Evolutionary conservation across 1,284 basidiomycete species (phyloP).

Genomic region (Heterobasidion parviporum): DNA sequence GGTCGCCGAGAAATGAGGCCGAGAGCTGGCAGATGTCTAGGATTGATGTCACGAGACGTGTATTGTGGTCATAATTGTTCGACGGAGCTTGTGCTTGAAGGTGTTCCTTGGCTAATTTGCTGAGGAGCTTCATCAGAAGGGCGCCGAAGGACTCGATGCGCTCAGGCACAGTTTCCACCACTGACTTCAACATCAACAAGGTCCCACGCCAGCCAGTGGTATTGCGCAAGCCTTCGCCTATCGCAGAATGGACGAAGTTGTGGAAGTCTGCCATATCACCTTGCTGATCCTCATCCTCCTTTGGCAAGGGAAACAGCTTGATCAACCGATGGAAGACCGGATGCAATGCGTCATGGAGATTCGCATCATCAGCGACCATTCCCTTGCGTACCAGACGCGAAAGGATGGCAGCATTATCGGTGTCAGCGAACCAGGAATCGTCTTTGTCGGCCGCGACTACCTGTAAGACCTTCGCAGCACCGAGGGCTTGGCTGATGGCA

Average conservation of each 20-base stretch:
- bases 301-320: constrained; percentile 74
- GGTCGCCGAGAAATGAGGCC: constrained; percentile 60
- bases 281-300: constrained; percentile 68
- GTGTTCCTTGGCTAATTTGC: constrained; percentile 87
- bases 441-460: constrained; percentile 81
- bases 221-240: constrained; percentile 79
- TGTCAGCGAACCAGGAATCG: constrained; percentile 68
- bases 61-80: constrained; percentile 46
- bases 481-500: constrained; percentile 64
- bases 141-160: constrained; percentile 79
- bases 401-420: constrained; percentile 69
- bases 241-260: constrained; percentile 64
- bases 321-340: constrained; percentile 86
- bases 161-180: constrained; percentile 80
- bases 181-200: constrained; percentile 83
- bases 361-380: constrained; percentile 69
- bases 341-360: constrained; percentile 72
- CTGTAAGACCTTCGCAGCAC: constrained; percentile 86
- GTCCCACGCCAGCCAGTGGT: constrained; percentile 72
- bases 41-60: constrained; percentile 56
- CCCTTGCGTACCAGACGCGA: constrained; percentile 87
- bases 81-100: constrained; percentile 36
- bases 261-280: constrained; percentile 74
- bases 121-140: constrained; percentile 78
- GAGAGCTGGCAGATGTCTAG: constrained; percentile 68